Conservation (phyloP, 2,329 filamentous ascomycete genomes). For the Apiospora arundinis region DNA sequence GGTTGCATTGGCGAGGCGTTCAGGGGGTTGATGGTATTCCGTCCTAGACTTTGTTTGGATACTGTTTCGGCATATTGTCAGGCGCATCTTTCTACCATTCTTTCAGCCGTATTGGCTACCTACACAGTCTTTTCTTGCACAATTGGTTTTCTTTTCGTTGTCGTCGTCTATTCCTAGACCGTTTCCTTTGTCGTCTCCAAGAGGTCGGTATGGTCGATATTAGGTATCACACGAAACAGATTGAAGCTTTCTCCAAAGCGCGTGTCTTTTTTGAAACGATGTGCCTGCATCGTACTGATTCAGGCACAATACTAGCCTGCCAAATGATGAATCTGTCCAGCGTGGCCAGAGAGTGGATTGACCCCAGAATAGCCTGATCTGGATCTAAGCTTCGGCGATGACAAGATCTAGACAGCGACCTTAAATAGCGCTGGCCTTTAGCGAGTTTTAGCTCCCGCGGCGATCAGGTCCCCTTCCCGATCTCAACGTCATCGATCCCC, state of each 20-base stretch:
- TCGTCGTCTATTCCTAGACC: neutral
- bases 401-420: neutral
- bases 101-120: neutral
- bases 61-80: constrained; percentile 9
- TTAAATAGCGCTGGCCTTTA: neutral
- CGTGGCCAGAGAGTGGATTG: neutral
- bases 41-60: constrained; percentile 11
- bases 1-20: constrained; percentile 36
- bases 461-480: neutral
- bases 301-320: neutral
- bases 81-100: constrained; percentile 2
- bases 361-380: neutral
- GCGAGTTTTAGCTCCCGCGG: neutral
- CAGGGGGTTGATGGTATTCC: constrained; percentile 18
- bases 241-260: constrained; percentile 1
- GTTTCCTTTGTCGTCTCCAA: neutral
- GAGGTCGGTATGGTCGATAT: neutral
- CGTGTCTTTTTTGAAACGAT: neutral
- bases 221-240: neutral
- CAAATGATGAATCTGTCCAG: neutral
- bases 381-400: neutral
- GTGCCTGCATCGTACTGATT: neutral
- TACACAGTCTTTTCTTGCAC: neutral
- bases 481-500: neutral
- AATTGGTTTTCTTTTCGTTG: neutral